Percentiles rank a stretch among this genome's conserved stretches.
phyloP scores from a whole-genome alignment of 148 eudicot species.

The Suaeda aralocaspica region DNA sequence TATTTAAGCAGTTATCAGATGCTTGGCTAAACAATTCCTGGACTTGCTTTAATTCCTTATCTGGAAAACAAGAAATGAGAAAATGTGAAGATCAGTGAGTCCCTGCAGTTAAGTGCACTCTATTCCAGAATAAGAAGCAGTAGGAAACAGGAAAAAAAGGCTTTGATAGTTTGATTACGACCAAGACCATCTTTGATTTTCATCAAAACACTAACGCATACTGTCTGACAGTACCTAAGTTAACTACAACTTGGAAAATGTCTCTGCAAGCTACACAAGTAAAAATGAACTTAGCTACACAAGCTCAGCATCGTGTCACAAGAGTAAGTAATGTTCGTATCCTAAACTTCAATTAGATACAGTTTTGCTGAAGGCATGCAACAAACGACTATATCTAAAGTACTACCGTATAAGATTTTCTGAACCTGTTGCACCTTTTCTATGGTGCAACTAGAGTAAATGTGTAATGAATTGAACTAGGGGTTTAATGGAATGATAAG shows the following conservation, averaged over 20 bases:
- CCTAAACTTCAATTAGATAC: neutral
- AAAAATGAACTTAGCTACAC: no score
- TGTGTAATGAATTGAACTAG: no score
- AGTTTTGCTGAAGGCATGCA: neutral
- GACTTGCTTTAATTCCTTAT: constrained; percentile 83
- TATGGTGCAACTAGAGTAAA: neutral
- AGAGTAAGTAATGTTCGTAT: neutral
- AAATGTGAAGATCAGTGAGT: neutral
- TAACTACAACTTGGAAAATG: neutral
- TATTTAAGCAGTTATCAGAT: constrained; percentile 64
- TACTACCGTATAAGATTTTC: neutral
- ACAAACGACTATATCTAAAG: no score
- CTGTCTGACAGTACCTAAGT: neutral
- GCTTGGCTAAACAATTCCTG: constrained; percentile 77
- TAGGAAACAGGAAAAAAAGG: neutral
- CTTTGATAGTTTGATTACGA: neutral
- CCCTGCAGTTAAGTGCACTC: neutral
- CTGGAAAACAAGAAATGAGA: constrained; percentile 29
- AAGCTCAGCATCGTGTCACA: neutral
- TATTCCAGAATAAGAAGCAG: neutral
- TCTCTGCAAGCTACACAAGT: neutral
- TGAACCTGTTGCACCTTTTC: neutral
- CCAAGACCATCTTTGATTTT: neutral
- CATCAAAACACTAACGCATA: neutral
- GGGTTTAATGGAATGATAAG: no score